phyloP scores from a whole-genome alignment of 495 filamentous ascomycete genomes.

The Aspergillus baeticus region DNA sequence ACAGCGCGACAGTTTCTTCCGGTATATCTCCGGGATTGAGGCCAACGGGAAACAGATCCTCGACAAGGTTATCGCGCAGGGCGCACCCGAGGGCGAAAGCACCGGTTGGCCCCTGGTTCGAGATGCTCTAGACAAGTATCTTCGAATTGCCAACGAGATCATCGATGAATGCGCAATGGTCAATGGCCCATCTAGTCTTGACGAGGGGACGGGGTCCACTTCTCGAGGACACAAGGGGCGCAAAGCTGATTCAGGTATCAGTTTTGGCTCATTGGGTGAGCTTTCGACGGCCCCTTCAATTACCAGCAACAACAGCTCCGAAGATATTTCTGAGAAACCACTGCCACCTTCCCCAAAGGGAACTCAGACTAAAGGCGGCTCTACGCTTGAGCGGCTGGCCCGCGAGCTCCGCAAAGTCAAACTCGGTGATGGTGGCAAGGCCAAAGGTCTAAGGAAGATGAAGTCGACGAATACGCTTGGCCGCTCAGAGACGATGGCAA shows the following conservation, averaged over 20 bases:
- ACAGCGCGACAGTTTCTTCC: constrained; percentile 67
- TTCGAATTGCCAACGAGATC: constrained; percentile 56
- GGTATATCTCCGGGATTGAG: constrained; percentile 61
- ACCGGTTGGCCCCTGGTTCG: constrained; percentile 59
- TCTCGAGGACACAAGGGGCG: constrained; percentile 40
- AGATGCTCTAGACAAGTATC: constrained; percentile 59
- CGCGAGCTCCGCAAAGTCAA: constrained; percentile 55
- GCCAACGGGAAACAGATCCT: constrained; percentile 57
- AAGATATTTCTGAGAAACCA: constrained; percentile 42
- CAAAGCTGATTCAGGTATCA: constrained; percentile 65
- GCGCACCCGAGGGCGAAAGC: constrained; percentile 46
- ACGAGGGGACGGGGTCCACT: constrained; percentile 27
- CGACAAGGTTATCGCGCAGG: constrained; percentile 53
- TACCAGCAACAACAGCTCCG: constrained; percentile 28
- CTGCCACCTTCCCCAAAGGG: constrained; percentile 40
- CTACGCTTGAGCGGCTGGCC: constrained; percentile 57
- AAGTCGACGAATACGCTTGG: constrained; percentile 42
- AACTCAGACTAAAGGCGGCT: constrained; percentile 36
- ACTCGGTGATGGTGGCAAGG: constrained; percentile 33
- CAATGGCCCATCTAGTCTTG: constrained; percentile 45
- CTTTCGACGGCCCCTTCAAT: constrained; percentile 28
- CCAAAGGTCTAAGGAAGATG: constrained; percentile 48
- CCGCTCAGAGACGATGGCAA: constrained; percentile 26
- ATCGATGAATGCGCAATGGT: constrained; percentile 60
- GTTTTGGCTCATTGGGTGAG: constrained; percentile 45